Conservation (phyloP, 495 filamentous ascomycete genomes). For the Penicillium angulare region DNA sequence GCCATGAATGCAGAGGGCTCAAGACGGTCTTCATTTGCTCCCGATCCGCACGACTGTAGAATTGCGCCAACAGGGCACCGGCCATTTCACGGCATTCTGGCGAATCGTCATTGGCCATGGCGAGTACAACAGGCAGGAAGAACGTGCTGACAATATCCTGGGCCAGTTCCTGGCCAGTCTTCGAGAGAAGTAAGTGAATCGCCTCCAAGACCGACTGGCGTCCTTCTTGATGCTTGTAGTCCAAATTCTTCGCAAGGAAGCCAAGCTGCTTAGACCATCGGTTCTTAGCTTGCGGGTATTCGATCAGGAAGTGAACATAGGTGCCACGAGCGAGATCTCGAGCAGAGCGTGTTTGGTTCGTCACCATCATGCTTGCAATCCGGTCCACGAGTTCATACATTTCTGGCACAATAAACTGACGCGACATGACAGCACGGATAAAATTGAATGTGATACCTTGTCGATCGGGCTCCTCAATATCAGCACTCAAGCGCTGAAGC, state of each 20-base stretch:
- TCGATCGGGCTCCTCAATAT: constrained; percentile 86
- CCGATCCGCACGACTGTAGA: constrained; percentile 75
- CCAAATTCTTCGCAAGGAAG: constrained; percentile 86
- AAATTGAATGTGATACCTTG: constrained; percentile 94
- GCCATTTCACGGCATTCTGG: constrained; percentile 83
- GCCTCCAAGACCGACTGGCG: constrained; percentile 89
- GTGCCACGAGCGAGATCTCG: constrained; percentile 82
- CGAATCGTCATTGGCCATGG: constrained; percentile 84
- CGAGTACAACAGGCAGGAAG: constrained; percentile 82
- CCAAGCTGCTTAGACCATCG: constrained; percentile 83
- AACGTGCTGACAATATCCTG: constrained; percentile 79
- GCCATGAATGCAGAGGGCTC: constrained; percentile 69
- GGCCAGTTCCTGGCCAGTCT: constrained; percentile 73
- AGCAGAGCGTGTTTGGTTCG: constrained; percentile 82
- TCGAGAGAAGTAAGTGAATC: constrained; percentile 76
- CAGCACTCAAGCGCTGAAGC: constrained; percentile 78
- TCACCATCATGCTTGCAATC: constrained; percentile 92
- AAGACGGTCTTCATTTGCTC: constrained; percentile 69
- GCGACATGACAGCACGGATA: constrained; percentile 75
- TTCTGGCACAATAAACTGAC: constrained; percentile 79
- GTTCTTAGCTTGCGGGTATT: constrained; percentile 88
- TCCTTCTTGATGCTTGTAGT: constrained; percentile 84
- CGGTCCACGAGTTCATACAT: constrained; percentile 90
- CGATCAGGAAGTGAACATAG: constrained; percentile 90
- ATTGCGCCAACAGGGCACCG: constrained; percentile 70